phyloP scores from a whole-genome alignment of 1,139 yeast species.

The Tardiomyces blankii region DNA sequence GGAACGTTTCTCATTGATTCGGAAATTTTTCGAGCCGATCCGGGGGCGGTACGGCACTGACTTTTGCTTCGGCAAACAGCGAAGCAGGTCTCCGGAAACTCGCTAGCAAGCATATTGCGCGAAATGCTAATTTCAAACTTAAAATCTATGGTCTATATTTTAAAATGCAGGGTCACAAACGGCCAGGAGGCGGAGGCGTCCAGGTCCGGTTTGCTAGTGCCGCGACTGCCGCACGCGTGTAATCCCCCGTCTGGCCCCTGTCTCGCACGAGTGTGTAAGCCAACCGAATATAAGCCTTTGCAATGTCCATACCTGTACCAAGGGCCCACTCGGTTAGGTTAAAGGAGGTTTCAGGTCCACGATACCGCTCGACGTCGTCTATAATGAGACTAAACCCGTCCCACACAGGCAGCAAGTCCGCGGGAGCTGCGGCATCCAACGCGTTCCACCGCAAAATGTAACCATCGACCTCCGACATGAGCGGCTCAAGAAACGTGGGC shows the following conservation, averaged over 20 bases:
- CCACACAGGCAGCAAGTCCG: constrained; percentile 11
- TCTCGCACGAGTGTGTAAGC: not conserved
- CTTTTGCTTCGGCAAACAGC: too few species aligned
- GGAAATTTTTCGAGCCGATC: too few species aligned
- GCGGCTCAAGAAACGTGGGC: constrained; percentile 36
- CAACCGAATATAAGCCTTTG: not conserved
- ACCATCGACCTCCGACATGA: constrained; percentile 22
- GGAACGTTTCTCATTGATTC: too few species aligned
- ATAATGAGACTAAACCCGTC: constrained; percentile 52
- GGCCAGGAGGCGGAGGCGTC: constrained; percentile 2
- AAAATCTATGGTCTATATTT: too few species aligned
- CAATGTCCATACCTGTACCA: not conserved
- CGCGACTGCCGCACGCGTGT: constrained; percentile 11
- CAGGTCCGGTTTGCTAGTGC: constrained; percentile 3
- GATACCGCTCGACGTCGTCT: constrained; percentile 69
- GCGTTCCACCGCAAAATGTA: constrained; percentile 24
- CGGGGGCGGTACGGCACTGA: too few species aligned
- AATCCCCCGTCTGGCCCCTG: constrained; percentile 2
- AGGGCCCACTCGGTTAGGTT: constrained; percentile 11
- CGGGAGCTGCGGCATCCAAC: not conserved
- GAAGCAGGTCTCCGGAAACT: too few species aligned
- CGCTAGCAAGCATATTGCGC: too few species aligned
- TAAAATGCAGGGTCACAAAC: not conserved
- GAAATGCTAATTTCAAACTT: too few species aligned
- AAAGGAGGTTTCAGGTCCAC: constrained; percentile 32